Conservation (phyloP, 768 basidiomycete species). For the Termitomyces sp. region DNA sequence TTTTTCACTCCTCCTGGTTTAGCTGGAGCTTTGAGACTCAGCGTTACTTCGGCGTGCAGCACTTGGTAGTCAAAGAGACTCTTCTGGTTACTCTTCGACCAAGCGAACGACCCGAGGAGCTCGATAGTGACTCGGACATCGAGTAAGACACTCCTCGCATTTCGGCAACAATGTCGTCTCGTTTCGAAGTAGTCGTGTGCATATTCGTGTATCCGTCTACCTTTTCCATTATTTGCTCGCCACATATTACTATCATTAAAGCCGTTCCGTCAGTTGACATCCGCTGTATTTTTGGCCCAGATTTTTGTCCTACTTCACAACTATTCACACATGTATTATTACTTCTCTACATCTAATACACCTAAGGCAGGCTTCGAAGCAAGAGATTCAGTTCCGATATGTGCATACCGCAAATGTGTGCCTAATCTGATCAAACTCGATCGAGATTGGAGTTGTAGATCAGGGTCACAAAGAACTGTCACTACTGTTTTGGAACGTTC, state of each 20-base stretch:
- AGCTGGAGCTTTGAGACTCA: constrained; percentile 68
- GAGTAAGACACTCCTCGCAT: constrained; percentile 20
- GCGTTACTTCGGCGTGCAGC: constrained; percentile 58
- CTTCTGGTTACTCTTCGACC: constrained; percentile 39
- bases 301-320: not conserved
- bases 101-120: constrained; percentile 26
- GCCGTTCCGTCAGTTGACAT: not conserved
- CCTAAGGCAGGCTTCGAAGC: not conserved
- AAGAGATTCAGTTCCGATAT: constrained; percentile 11
- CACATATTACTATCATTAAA: not conserved
- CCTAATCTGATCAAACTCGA: constrained; percentile 15
- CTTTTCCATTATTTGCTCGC: not conserved
- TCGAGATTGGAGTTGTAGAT: constrained; percentile 18
- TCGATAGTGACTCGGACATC: constrained; percentile 33
- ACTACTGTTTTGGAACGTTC: constrained; percentile 6
- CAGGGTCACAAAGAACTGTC: constrained; percentile 11
- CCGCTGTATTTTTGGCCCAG: constrained; percentile 8
- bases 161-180: not conserved
- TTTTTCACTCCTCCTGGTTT: constrained; percentile 12
- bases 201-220: not conserved
- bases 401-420: not conserved
- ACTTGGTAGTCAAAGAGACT: constrained; percentile 45
- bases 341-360: not conserved
- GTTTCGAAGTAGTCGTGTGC: not conserved
- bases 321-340: constrained; percentile 6